phyloP scores from a whole-genome alignment of 2,329 filamentous ascomycete species.

The Colletotrichum sp. region DNA sequence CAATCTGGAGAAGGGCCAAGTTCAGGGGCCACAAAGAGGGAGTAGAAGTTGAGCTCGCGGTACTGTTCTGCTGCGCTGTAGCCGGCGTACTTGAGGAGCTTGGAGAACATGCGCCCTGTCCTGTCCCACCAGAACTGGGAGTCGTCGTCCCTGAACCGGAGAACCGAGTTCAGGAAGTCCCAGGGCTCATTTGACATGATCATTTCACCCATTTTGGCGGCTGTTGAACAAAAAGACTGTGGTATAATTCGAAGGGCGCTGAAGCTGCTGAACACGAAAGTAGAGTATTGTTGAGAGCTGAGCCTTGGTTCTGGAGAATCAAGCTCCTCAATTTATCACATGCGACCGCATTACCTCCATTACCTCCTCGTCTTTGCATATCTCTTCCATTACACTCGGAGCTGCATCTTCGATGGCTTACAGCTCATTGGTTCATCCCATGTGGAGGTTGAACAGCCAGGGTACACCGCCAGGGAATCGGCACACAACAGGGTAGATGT shows the following conservation, averaged over 20 bases:
- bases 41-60: conserved; percentile 18
- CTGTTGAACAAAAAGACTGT: not conserved
- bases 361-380: not conserved
- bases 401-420: not conserved
- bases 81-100: conserved; percentile 11
- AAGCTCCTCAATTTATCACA: not conserved
- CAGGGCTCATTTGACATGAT: conserved; percentile 14
- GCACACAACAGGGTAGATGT: not conserved
- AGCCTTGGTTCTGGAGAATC: not conserved
- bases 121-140: conserved; percentile 18
- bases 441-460: not conserved
- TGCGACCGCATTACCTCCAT: not conserved
- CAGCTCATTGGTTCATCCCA: not conserved
- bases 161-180: conserved; percentile 16
- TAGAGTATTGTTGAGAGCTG: not conserved
- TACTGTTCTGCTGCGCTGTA: conserved; percentile 16
- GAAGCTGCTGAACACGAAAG: not conserved
- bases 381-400: not conserved
- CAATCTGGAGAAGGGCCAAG: conserved; percentile 14
- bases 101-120: conserved; percentile 15
- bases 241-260: not conserved
- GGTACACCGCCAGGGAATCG: not conserved
- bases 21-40: conserved; percentile 16
- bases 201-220: conserved; percentile 15
- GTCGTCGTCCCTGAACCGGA: conserved; percentile 15